Evolutionary conservation across 495 filamentous ascomycete species (phyloP).

Genomic region (Aspergillus carlsbadensis): DNA sequence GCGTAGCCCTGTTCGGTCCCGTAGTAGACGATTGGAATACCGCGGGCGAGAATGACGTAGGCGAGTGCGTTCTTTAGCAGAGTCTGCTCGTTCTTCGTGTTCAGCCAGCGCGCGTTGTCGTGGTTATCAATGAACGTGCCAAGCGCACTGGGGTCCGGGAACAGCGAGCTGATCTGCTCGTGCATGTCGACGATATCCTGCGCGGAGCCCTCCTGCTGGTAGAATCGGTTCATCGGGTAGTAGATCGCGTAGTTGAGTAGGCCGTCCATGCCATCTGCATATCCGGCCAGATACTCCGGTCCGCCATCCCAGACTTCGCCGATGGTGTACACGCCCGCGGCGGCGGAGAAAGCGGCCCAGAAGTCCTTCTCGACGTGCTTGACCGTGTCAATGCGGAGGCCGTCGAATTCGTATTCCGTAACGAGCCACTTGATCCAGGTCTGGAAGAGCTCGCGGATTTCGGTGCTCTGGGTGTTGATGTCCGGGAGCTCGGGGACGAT

Average conservation of each 20-base stretch:
- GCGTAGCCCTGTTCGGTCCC: slow-evolving; percentile 75
- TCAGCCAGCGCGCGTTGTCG: slow-evolving; percentile 67
- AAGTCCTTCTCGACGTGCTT: slow-evolving; percentile 71
- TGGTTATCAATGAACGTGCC: slow-evolving; percentile 81
- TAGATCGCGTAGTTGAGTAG: slow-evolving; percentile 63
- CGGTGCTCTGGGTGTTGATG: neutral
- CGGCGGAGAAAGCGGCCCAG: slow-evolving; percentile 60
- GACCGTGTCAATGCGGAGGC: slow-evolving; percentile 74
- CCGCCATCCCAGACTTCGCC: slow-evolving; percentile 70
- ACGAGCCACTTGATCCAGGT: neutral
- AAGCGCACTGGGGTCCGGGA: slow-evolving; percentile 61
- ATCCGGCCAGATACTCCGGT: slow-evolving; percentile 58
- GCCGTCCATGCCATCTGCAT: slow-evolving; percentile 59
- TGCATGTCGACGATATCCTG: slow-evolving; percentile 60
- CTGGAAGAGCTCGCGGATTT: neutral
- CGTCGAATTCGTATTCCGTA: slow-evolving; percentile 43
- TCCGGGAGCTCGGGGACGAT: neutral
- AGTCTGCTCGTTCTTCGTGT: slow-evolving; percentile 46
- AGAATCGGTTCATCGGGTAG: slow-evolving; percentile 35
- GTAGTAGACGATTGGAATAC: slow-evolving; percentile 62
- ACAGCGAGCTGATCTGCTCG: slow-evolving; percentile 51
- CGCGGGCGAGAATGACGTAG: slow-evolving; percentile 68
- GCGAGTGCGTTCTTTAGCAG: slow-evolving; percentile 67
- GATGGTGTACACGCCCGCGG: slow-evolving; percentile 68
- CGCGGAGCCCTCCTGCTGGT: slow-evolving; percentile 54